Evolutionary conservation across 495 filamentous ascomycete genomes (phyloP).

Genomic region (Penicilliopsis zonata): DNA sequence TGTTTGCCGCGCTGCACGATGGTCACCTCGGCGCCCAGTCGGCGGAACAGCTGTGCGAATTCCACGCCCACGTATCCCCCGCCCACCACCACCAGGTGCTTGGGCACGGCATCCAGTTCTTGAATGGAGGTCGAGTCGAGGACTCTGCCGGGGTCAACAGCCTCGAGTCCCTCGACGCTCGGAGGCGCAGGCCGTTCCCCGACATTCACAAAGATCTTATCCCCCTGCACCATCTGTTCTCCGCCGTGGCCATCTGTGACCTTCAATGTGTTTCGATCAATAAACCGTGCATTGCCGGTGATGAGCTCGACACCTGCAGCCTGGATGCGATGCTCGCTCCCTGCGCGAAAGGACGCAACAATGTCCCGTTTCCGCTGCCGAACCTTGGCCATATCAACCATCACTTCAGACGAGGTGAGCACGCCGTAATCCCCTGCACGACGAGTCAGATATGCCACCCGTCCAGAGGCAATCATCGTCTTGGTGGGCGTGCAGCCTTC

Average conservation of each 20-base stretch:
- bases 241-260: conserved; percentile 15
- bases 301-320: conserved; percentile 32
- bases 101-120: conserved; percentile 31
- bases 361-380: conserved; percentile 40
- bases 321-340: conserved; percentile 24
- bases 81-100: conserved; percentile 36
- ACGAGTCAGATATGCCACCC: conserved; percentile 28
- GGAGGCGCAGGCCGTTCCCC: conserved; percentile 30
- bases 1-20: conserved; percentile 29
- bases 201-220: conserved; percentile 34
- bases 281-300: conserved; percentile 29
- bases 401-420: conserved; percentile 8
- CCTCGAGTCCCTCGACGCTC: conserved; percentile 18
- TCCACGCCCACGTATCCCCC: conserved; percentile 40
- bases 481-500: conserved; percentile 46
- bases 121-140: conserved; percentile 36
- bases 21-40: conserved; percentile 33
- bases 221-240: conserved; percentile 13
- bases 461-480: conserved; percentile 37
- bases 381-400: conserved; percentile 32
- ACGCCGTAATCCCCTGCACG: conserved; percentile 35
- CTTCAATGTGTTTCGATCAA: conserved; percentile 15
- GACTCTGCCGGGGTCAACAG: conserved; percentile 12
- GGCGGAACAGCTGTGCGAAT: conserved; percentile 37
- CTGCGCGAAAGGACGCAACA: conserved; percentile 32